phyloP scores from a whole-genome alignment of 495 filamentous ascomycete genomes.

The Clohesyomyces aquaticus region DNA sequence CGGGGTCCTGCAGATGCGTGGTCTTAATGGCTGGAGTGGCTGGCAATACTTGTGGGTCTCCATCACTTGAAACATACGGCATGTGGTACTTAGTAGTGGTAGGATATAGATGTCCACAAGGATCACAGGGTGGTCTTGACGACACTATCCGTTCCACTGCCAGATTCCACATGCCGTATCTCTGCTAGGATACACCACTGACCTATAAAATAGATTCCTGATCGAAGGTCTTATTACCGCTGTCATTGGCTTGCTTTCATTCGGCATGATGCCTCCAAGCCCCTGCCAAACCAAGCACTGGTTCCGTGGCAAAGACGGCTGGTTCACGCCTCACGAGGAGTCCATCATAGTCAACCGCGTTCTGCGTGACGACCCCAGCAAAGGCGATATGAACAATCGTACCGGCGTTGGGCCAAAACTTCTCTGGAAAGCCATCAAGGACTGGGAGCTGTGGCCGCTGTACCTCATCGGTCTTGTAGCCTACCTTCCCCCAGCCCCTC shows the following conservation, averaged over 20 bases:
- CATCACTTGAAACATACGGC: too few relatives aligned
- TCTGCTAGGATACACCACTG: not conserved
- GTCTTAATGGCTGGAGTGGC: conserved; percentile 53
- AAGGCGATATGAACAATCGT: conserved; percentile 67
- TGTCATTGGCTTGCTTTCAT: conserved; percentile 57
- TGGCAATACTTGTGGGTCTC: conserved; percentile 59
- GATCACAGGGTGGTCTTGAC: too few relatives aligned
- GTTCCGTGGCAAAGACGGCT: conserved; percentile 55
- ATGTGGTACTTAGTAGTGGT: too few relatives aligned
- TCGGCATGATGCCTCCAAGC: conserved; percentile 58
- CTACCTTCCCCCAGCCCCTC: conserved; percentile 56
- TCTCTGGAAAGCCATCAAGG: conserved; percentile 55
- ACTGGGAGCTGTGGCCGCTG: conserved; percentile 64
- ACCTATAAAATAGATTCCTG: conserved; percentile 6
- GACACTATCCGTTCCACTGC: too few relatives aligned
- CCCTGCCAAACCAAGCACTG: conserved; percentile 57
- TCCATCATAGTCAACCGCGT: conserved; percentile 65
- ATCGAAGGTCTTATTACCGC: conserved; percentile 55
- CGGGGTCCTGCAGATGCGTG: conserved; percentile 57
- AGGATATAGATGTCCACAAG: too few relatives aligned
- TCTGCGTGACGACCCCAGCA: conserved; percentile 66
- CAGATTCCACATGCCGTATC: too few relatives aligned
- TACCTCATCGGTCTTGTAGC: conserved; percentile 47
- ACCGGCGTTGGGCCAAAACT: conserved; percentile 53
- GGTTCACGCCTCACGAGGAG: conserved; percentile 65